Conservation (phyloP, 139 green algal species). For the Coccomyxa sp. region DNA sequence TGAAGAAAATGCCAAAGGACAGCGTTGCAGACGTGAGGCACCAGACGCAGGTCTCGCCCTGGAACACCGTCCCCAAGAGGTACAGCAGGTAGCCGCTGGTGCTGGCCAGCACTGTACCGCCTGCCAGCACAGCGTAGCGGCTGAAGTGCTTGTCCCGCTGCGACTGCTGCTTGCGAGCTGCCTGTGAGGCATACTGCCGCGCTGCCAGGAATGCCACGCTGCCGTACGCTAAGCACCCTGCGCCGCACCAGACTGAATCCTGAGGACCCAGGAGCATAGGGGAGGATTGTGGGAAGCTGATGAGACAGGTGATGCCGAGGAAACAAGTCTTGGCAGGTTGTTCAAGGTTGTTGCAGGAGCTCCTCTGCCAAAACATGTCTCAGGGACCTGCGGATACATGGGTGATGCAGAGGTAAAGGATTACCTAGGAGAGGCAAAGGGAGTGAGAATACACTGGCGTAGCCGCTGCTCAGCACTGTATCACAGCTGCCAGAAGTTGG, state of each 20-base stretch:
- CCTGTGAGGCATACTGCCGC: not conserved
- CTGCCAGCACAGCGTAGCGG: conserved; percentile 29
- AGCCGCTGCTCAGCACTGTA: conserved; percentile 66
- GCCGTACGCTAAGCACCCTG: conserved; percentile 57
- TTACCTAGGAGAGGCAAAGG: conserved; percentile 62
- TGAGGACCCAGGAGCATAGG: too few relatives aligned
- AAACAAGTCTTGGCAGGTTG: too few relatives aligned
- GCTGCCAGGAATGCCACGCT: conserved; percentile 39
- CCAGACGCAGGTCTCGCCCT: conserved; percentile 55
- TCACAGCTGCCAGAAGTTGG: conserved; percentile 60
- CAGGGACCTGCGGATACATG: too few relatives aligned
- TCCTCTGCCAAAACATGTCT: too few relatives aligned
- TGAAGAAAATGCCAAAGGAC: conserved; percentile 39
- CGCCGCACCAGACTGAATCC: not conserved
- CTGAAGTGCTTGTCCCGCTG: not conserved
- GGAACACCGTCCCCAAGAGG: conserved; percentile 61
- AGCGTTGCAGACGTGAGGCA: conserved; percentile 69
- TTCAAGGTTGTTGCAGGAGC: too few relatives aligned
- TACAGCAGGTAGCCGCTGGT: conserved; percentile 70
- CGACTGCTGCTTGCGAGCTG: not conserved
- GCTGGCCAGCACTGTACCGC: conserved; percentile 52
- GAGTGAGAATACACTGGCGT: conserved; percentile 64
- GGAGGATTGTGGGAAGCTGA: too few relatives aligned
- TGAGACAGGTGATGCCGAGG: too few relatives aligned
- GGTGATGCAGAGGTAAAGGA: not conserved